Percentiles rank a stretch among this genome's conserved stretches.
Conservation (phyloP, 2,329 filamentous ascomycete species). For the Aureobasidium mangrovei region DNA sequence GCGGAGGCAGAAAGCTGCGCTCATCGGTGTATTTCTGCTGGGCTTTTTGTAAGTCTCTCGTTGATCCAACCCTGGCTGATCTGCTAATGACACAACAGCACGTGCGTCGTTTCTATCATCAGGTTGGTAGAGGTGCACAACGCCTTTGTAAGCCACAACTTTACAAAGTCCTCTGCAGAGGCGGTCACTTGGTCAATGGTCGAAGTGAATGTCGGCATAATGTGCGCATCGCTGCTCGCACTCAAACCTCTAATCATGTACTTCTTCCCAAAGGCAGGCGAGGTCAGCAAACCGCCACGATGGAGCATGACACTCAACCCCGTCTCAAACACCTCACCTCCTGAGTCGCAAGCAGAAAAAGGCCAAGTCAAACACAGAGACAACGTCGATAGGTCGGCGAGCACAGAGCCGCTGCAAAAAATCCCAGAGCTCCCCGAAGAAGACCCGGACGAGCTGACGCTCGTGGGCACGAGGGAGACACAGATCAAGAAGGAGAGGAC, state of each 20-base stretch:
- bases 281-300: slow-evolving; percentile 19
- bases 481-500: neutral
- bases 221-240: slow-evolving; percentile 36
- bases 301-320: slow-evolving; percentile 8
- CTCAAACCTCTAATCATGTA: slow-evolving; percentile 34
- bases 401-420: neutral
- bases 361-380: neutral
- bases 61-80: slow-evolving; percentile 16
- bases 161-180: slow-evolving; percentile 28
- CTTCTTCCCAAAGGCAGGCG: slow-evolving; percentile 23
- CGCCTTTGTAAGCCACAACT: slow-evolving; percentile 1
- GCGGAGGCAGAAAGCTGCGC: slow-evolving; percentile 24
- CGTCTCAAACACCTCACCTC: neutral
- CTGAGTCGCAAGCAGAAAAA: neutral
- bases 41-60: slow-evolving; percentile 28
- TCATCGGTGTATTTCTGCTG: slow-evolving; percentile 29
- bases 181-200: slow-evolving; percentile 33
- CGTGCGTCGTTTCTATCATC: slow-evolving; percentile 9
- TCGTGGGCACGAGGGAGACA: neutral
- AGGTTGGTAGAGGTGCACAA: slow-evolving; percentile 8
- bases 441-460: slow-evolving; percentile 2
- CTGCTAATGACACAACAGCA: neutral
- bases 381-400: neutral
- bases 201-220: slow-evolving; percentile 37
- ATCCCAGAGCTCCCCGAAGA: slow-evolving; percentile 4